These are phyloP conservation scores for Xylariomycetidae sp. DNA, from an alignment of 2,329 filamentous ascomycete species.

Conservation along the genomic window DNA sequence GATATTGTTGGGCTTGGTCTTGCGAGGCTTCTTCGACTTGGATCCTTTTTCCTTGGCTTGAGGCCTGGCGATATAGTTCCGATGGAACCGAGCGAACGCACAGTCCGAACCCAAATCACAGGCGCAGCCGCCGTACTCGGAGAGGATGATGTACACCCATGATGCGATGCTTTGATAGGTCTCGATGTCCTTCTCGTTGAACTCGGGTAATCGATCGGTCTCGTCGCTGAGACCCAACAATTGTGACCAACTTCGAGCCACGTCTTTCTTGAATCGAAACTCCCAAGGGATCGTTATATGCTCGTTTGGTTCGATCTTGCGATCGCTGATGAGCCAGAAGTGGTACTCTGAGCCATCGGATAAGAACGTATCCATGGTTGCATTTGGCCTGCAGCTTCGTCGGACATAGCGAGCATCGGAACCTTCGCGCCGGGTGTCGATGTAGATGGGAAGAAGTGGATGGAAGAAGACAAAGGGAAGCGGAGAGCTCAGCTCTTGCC, in stretches of 20 bases:
- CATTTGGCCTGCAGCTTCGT: conserved; percentile 85
- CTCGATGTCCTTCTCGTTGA: conserved; percentile 53
- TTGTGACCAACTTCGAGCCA: conserved; percentile 48
- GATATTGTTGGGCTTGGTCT: conserved; percentile 47
- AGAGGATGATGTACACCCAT: conserved; percentile 65
- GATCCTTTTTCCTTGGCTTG: conserved; percentile 31
- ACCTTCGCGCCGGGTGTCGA: conserved; percentile 79
- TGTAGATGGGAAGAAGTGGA: conserved; percentile 80
- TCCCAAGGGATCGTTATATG: conserved; percentile 64
- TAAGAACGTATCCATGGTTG: conserved; percentile 80
- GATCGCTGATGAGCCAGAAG: conserved; percentile 86
- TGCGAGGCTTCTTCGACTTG: conserved; percentile 47
- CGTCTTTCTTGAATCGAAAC: conserved; percentile 54
- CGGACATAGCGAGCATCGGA: conserved; percentile 84
- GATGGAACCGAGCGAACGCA: conserved; percentile 57
- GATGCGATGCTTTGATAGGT: conserved; percentile 50
- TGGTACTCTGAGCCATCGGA: conserved; percentile 74
- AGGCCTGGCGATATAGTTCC: conserved; percentile 45
- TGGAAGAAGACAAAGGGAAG: conserved; percentile 82
- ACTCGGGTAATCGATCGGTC: conserved; percentile 38
- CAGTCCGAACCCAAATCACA: conserved; percentile 60
- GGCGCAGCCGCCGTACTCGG: conserved; percentile 74
- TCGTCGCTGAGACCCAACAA: conserved; percentile 59
- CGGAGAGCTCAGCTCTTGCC: conserved; percentile 58
- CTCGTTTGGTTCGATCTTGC: conserved; percentile 60